Conservation (phyloP, 2,329 filamentous ascomycete species). For the Colletotrichum magnum region DNA sequence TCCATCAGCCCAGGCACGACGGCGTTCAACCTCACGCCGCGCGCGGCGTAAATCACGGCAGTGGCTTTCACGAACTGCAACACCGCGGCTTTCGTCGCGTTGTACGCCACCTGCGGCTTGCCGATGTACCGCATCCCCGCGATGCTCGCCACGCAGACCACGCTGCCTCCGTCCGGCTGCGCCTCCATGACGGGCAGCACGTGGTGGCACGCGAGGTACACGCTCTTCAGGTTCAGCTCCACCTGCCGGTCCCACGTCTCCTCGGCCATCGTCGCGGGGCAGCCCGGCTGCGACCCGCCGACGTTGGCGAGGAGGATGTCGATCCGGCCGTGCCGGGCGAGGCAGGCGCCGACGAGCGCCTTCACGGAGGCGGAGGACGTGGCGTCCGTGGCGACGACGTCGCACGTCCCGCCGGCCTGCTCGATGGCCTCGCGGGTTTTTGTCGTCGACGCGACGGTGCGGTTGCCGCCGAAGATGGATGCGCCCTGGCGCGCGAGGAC, state of each 20-base stretch:
- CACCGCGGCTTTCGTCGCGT: conserved; percentile 64
- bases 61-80: conserved; percentile 65
- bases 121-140: conserved; percentile 66
- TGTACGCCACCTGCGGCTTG: conserved; percentile 67
- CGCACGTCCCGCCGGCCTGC: conserved; percentile 50
- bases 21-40: conserved; percentile 65
- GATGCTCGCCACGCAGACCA: conserved; percentile 64
- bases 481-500: conserved; percentile 63
- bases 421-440: conserved; percentile 57
- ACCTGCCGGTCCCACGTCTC: conserved; percentile 66
- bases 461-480: conserved; percentile 65
- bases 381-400: conserved; percentile 63
- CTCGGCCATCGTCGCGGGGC: conserved; percentile 63
- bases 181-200: conserved; percentile 68
- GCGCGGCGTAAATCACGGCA: conserved; percentile 63
- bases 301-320: conserved; percentile 75
- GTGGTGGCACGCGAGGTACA: conserved; percentile 67
- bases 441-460: conserved; percentile 56
- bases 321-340: conserved; percentile 66
- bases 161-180: conserved; percentile 55
- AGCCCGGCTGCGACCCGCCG: conserved; percentile 67
- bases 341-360: conserved; percentile 64
- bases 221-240: conserved; percentile 68
- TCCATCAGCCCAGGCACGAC: conserved; percentile 71
- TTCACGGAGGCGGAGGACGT: conserved; percentile 67